Conservation (phyloP, 1,284 basidiomycete species). For the Hortiboletus rubellus region DNA sequence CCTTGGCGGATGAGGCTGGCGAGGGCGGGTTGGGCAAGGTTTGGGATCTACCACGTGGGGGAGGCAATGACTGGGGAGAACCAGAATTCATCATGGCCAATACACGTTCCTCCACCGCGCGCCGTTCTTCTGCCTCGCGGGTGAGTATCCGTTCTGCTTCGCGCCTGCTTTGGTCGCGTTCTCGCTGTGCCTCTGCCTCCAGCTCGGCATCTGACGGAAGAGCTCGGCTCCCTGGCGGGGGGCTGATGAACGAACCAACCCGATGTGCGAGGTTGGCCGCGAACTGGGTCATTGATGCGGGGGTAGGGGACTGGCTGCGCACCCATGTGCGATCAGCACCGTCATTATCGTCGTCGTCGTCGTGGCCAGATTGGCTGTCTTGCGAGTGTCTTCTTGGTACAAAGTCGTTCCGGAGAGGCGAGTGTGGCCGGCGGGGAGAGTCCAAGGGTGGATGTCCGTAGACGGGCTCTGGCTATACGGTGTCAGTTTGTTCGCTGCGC, state of each 20-base stretch:
- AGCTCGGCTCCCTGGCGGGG: conserved; percentile 41
- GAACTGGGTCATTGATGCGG: conserved; percentile 67
- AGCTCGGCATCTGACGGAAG: conserved; percentile 72
- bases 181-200: conserved; percentile 72
- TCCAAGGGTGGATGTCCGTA: conserved; percentile 30
- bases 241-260: conserved; percentile 61
- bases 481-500: conserved; percentile 4
- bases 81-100: conserved; percentile 61
- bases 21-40: conserved; percentile 58
- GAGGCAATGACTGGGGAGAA: conserved; percentile 43
- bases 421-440: conserved; percentile 51
- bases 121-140: conserved; percentile 65
- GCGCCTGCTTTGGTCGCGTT: conserved; percentile 67
- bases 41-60: conserved; percentile 54
- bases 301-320: conserved; percentile 48
- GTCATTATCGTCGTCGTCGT: conserved; percentile 48
- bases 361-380: conserved; percentile 52
- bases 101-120: conserved; percentile 69
- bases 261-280: conserved; percentile 70
- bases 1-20: conserved; percentile 62
- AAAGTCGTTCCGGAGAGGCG: conserved; percentile 62
- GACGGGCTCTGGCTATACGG: conserved; percentile 34
- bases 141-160: conserved; percentile 76
- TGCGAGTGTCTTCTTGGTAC: conserved; percentile 44
- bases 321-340: conserved; percentile 44